Evolutionary conservation across 1,139 yeast genomes (phyloP), one percentile per base, ranked within the genome.

Genomic region (Debaryomyces subglobosus): DNA sequence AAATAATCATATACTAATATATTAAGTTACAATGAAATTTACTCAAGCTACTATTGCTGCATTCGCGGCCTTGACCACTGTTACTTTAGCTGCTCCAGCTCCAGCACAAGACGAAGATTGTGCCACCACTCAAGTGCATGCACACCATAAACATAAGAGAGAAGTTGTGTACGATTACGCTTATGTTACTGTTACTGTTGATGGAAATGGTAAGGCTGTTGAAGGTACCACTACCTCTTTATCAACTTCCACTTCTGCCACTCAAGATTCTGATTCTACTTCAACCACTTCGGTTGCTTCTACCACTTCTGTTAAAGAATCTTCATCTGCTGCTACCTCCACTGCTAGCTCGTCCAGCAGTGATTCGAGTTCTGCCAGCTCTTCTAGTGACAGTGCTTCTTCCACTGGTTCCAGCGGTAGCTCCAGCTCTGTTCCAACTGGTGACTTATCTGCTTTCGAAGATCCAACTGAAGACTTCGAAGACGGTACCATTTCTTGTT

Each of bases 401-500:
- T 43, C 69, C 30, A 33, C 47, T 18, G 35, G 16, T 15, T 15
- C 46, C 18, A 57, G 59, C 32, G 47, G 50, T 32, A 45, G 56
- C 33, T 54, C 35, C 29, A 53, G 68, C 35, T 65, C 71, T 43
- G 71, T 77, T 49, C 71, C 77, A 45, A 57, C 62, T 34, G 91
- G 91, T 62, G 89, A 85, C 62, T 78, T 85, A 56, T 52, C 71
- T 20, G 67, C 78, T 44, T 85, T 70, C 64, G 61, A 72, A 18
- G 72, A 71, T 61, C 90, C 91, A 54, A 59, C 75, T 46, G 72
- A 65, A 50, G 71, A 69, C 44, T 86, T 86, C 65, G 66, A 77
- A 63, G 91, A 86, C 61, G 91, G 90, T 68, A 79, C 74, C 48
- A 66, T 81, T 60, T 69, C 77, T 52, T 86, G 92, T 77, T 67